Percentiles rank a stretch among this genome's conserved stretches.
Evolutionary conservation across 352 stramenopile genomes (phyloP).

Genomic region (Phytophthora multivora): DNA sequence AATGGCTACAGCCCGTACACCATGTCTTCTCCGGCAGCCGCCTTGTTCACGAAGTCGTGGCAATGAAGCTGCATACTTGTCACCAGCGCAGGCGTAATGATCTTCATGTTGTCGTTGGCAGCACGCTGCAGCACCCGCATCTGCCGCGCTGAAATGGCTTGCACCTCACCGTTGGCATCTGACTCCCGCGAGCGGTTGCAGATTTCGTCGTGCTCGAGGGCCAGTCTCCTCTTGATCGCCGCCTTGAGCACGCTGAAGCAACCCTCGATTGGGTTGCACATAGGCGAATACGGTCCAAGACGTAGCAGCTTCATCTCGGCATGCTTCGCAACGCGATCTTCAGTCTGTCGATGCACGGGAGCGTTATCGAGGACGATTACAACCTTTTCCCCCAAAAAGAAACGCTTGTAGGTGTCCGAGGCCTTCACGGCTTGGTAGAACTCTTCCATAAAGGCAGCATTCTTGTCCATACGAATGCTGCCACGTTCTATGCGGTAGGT

Average conservation of each 20-base stretch:
- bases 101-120: no score
- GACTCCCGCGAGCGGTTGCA: neutral
- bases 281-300: constrained; percentile 6
- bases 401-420: neutral
- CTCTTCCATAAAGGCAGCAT: neutral
- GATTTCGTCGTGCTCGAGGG: neutral
- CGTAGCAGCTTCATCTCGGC: constrained; percentile 7
- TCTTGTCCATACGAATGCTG: neutral
- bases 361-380: constrained; percentile 9
- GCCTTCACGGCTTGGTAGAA: neutral
- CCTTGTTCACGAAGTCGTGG: no score
- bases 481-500: neutral
- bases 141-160: neutral
- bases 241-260: constrained; percentile 4
- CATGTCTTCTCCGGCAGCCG: no score
- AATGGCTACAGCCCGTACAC: no score
- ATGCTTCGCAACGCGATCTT: neutral
- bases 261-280: constrained; percentile 8
- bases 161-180: neutral
- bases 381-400: neutral
- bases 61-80: no score
- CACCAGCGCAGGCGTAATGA: no score
- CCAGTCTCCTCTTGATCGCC: neutral
- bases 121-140: neutral
- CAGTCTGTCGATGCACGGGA: constrained; percentile 5